Evolutionary conservation across 2,329 filamentous ascomycete species (phyloP), one percentile per base, ranked within the genome.

Genomic region (Juglanconis sp.): DNA sequence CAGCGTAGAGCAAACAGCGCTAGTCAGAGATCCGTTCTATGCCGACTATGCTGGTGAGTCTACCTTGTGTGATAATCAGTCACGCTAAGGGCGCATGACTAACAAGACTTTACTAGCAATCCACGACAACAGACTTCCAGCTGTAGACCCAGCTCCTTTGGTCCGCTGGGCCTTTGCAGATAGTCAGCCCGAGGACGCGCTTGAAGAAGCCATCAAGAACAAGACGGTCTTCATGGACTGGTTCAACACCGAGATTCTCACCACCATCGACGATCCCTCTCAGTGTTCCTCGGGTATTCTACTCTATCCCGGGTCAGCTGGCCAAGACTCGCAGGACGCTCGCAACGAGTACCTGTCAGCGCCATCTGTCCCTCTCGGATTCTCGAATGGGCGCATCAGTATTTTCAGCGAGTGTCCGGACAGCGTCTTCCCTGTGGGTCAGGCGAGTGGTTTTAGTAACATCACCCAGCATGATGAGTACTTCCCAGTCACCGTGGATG

Each of bases 401-500:
- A 66, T 72, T 42, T 71, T 70, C 64, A 68, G 68, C 24, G 76
- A 73, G 44, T 72, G 71, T 35, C 77, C 78, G 0, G 77, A 80
- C 58, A 70, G 68, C 30, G 76, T 77, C 1, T 71, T 76, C 40
- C 76, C 78, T 0, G 67, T 80, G 3, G 77, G 80, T 2, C 70
- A 80, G 65, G 68, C 76, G 0, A 62, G 66, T 1, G 67, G 67
- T 4, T 58, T 47, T 36, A 76, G 73, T 47, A 57, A 52, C 5
- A 74, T 84, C 7, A 79, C 77, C 0, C 73, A 76, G 1, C 78
- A 80, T 44, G 73, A 74, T 5, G 80, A 83, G 65, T 71, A 71
- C 50, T 68, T 87, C 38, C 86, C 85, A 0, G 84, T 88, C 0
- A 79, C 81, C 1, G 78, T 87, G 0, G 77, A 84, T 62, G 72